Base-by-base conservation (phyloP, 441 rosid species). In the Gossypium trilobum region DNA sequence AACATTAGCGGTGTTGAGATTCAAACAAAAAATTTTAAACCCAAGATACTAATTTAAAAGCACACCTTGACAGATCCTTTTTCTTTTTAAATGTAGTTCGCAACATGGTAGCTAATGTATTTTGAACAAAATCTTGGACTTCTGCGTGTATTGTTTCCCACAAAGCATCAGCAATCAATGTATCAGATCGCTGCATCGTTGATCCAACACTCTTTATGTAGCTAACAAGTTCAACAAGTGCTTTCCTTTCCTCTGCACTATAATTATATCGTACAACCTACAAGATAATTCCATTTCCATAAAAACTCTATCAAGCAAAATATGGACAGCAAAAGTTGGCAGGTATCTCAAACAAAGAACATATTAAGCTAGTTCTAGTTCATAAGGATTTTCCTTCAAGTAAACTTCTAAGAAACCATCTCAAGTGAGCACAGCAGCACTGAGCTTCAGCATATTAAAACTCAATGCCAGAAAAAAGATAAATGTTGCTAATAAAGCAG, bases 81-180 rank as follows among this genome's bases (percentile, higher is more conserved):
- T 95, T 95, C 85, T 90, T 95, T 75, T 97, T 82, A 77, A 93
- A 93, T 66, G 96, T 91, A 72, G 99, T 93, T 73, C 92, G 89
- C 84, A 95, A 78, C 99, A 95, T 95, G 29, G 87, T 86, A 68
- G 99, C 99, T 83, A 95, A 80, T 20, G 92, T 91, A 82, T 93
- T 93, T 75, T 95, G 99, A 74, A 93, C 98, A 86, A 93, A 95
- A 84, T 93, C 98, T 86, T 95, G 99, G 78, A 95, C 98, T 78
- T 95, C 99, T 0, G 97, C 94, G 84, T 95, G 99, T 83, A 95
- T 86, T 48, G 98, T 95, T 86, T 93, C 99, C 99, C 99, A 95
- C 17, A 95, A 86, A 81, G 99, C 95, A 85, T 95, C 99, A 71
- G 97, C 95, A 65, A 95, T 93, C 83, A 91, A 81, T 50, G 97